These are phyloP conservation scores for Vitis hybrid DNA, from an alignment of 177 flowering plant genomes.

Conservation along the genomic window DNA sequence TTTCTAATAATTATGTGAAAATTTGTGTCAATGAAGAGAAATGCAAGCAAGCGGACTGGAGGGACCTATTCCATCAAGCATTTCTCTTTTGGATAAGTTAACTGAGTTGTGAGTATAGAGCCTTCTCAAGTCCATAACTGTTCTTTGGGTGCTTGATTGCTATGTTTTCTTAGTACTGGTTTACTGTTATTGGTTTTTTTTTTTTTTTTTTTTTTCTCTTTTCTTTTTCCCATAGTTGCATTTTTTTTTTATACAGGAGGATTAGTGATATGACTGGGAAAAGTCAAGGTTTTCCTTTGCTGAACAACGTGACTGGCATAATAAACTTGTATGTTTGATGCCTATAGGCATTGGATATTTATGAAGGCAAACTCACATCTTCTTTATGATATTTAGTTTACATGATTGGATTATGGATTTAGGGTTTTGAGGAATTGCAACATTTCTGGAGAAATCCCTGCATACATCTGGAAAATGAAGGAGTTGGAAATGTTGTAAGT, in stretches of 20 bases:
- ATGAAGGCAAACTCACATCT: too few relatives aligned
- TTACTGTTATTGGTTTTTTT: too few relatives aligned
- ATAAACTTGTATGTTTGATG: conserved; percentile 22
- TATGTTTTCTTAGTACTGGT: neutral
- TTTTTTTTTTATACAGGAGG: conserved; percentile 21
- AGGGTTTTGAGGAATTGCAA: conserved; percentile 32
- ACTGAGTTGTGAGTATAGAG: conserved; percentile 24
- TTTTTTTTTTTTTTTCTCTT: too few relatives aligned
- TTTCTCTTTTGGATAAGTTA: conserved; percentile 21
- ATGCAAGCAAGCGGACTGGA: conserved; percentile 39
- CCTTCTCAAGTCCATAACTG: neutral
- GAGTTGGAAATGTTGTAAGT: conserved; percentile 28
- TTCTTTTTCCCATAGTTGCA: too few relatives aligned
- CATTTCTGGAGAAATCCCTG: conserved; percentile 30
- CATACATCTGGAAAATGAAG: conserved; percentile 26
- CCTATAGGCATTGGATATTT: neutral
- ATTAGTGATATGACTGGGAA: conserved; percentile 29
- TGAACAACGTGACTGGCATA: conserved; percentile 19
- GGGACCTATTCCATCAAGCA: conserved; percentile 36
- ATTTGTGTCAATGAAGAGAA: conserved; percentile 20
- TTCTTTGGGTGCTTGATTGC: neutral
- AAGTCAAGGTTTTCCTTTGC: conserved; percentile 21
- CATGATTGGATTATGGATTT: neutral
- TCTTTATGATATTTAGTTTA: conserved; percentile 1
- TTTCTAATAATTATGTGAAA: neutral